Evolutionary conservation across 2,329 filamentous ascomycete genomes (phyloP).

Genomic region (Apiospora marii): DNA sequence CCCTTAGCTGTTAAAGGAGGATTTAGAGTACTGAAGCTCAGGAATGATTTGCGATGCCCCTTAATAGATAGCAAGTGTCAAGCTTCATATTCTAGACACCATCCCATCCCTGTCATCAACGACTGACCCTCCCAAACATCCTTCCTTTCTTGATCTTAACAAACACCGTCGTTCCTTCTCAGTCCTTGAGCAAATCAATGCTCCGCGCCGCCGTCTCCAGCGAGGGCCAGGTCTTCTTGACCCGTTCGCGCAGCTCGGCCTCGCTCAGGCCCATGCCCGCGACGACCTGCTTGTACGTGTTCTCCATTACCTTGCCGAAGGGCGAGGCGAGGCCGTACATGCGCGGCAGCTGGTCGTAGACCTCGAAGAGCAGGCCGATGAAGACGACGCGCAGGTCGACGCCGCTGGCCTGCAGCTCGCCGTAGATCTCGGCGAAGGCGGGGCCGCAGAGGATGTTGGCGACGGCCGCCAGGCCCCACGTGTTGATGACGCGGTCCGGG

Average conservation of each 20-base stretch:
- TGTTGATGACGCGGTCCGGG: constrained; percentile 34
- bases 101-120: background rate
- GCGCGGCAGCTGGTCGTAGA: constrained; percentile 35
- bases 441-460: constrained; percentile 37
- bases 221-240: constrained; percentile 32
- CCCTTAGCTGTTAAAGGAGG: background rate
- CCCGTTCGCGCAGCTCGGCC: constrained; percentile 33
- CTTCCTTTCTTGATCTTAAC: background rate
- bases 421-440: constrained; percentile 31
- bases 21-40: background rate
- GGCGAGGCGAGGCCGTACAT: constrained; percentile 37
- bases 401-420: constrained; percentile 34
- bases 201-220: constrained; percentile 31
- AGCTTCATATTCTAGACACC: background rate
- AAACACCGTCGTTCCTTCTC: background rate
- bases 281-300: constrained; percentile 38
- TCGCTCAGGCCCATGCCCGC: constrained; percentile 32
- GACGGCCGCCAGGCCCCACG: constrained; percentile 36
- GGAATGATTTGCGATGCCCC: background rate
- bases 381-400: constrained; percentile 38
- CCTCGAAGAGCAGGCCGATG: constrained; percentile 38
- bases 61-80: background rate
- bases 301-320: constrained; percentile 35
- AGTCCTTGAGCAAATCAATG: constrained; percentile 17
- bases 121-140: background rate